These are phyloP conservation scores for Collybiopsis luxurians DNA, from an alignment of 768 basidiomycete species.

Conservation along the genomic window DNA sequence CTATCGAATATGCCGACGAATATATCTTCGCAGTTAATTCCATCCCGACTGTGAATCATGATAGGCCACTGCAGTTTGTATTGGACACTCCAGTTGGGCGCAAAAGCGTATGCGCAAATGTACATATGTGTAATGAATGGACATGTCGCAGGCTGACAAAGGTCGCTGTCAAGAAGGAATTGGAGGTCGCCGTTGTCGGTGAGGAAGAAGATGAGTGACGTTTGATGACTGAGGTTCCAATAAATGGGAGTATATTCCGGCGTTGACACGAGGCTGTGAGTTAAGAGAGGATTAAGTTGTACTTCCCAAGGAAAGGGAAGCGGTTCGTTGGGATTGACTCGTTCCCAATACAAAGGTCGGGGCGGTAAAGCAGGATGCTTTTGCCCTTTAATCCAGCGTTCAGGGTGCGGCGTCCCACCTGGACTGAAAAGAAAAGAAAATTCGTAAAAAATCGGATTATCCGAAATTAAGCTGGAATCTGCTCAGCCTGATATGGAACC, in stretches of 20 bases:
- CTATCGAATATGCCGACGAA: slow-evolving; percentile 42
- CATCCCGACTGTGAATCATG: slow-evolving; percentile 41
- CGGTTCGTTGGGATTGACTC: slow-evolving; percentile 33
- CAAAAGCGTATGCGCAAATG: slow-evolving; percentile 50
- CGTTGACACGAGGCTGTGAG: not conserved
- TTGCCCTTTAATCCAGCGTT: slow-evolving; percentile 47
- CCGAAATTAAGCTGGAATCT: not conserved
- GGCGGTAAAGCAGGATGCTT: slow-evolving; percentile 50
- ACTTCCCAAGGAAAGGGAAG: slow-evolving; percentile 47
- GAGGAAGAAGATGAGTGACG: slow-evolving; percentile 20
- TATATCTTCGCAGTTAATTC: slow-evolving; percentile 51
- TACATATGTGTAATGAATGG: slow-evolving; percentile 58
- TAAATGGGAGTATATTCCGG: slow-evolving; percentile 26
- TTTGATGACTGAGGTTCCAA: slow-evolving; percentile 43
- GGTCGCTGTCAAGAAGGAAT: slow-evolving; percentile 30
- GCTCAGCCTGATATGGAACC: not conserved
- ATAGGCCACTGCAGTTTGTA: slow-evolving; percentile 53
- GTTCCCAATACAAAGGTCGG: slow-evolving; percentile 43
- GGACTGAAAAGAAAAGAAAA: slow-evolving; percentile 24
- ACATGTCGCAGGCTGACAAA: slow-evolving; percentile 61
- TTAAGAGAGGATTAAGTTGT: slow-evolving; percentile 59
- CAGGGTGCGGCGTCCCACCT: slow-evolving; percentile 31
- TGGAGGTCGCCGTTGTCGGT: slow-evolving; percentile 25
- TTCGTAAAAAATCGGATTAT: not conserved
- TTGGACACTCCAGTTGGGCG: slow-evolving; percentile 23